Evolutionary conservation across 2,329 filamentous ascomycete species (phyloP), one percentile per base, ranked within the genome.

Genomic region (Pseudocercospora pini-densiflorae): DNA sequence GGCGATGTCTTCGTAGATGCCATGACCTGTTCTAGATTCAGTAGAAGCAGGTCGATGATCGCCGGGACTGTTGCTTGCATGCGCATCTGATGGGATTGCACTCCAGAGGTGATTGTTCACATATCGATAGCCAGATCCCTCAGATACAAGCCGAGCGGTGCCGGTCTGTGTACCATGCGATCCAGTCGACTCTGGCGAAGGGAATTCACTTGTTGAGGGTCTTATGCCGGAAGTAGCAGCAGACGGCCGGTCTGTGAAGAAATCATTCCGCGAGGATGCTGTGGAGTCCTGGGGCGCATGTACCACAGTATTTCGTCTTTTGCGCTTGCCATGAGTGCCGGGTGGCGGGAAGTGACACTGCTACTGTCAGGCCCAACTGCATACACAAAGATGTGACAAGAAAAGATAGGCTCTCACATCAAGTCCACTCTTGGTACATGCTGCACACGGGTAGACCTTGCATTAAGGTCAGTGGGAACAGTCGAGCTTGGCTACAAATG

Each of bases 51-150:
- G 49, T 29, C 47, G 67, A 2, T 36, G 55, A 36, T 61, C 53
- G 10, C 60, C 33, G n/a, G 65, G 63, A 45, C 63, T 68, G 9
- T 60, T 62, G 40, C 60, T 61, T 43, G 61, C 66, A 27, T 69
- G 62, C 40, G 62, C 29, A 21, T 69, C 67, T 14, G 65, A 66
- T 49, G 67, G 63, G 14, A 72, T 69, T 5, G 72, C 67, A 54
- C 62, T 69, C 71, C 71, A 74, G 8, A 72, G 68, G 47, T 74
- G 72, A 33, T 71, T 72, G 53, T 74, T 73, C 4, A 73, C 70
- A 65, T 73, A 72, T 45, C 71, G 62, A 53, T 71, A 70, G 33
- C 68, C 71, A 29, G 59, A 59, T 10, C 71, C 69, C 47, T 72
- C 68, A 6, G 72, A 70, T 8, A 73, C 70, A 49, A 73, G 59